phyloP scores from a whole-genome alignment of 2,329 filamentous ascomycete species.

The Neofusicoccum cordaticola region DNA sequence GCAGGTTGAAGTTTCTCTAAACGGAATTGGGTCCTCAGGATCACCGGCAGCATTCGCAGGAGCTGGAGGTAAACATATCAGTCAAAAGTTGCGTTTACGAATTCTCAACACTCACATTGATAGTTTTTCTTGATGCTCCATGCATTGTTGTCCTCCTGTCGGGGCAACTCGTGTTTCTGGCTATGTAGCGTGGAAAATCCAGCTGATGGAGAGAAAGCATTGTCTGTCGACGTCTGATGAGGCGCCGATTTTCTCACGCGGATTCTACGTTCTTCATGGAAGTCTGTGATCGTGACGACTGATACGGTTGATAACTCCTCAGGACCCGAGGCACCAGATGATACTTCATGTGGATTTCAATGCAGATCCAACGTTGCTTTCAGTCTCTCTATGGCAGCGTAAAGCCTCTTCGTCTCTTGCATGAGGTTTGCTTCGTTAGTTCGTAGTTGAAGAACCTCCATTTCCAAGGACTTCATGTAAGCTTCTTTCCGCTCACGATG shows the following conservation, averaged over 20 bases:
- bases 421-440: conserved; percentile 31
- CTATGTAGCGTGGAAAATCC: background rate
- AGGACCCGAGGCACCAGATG: background rate
- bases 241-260: background rate
- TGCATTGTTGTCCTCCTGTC: background rate
- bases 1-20: background rate
- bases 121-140: background rate
- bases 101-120: background rate
- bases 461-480: conserved; percentile 30
- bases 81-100: background rate
- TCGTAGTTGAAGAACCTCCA: conserved; percentile 29
- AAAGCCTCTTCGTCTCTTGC: conserved; percentile 26
- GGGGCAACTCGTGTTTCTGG: background rate
- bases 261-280: background rate
- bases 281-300: background rate
- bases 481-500: conserved; percentile 34
- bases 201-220: no score
- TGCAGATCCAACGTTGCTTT: conserved; percentile 22
- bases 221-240: background rate
- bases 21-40: background rate
- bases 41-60: background rate
- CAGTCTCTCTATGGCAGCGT: conserved; percentile 26
- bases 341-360: background rate
- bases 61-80: background rate
- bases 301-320: background rate